Percentiles rank a stretch among this genome's conserved stretches.
These are phyloP conservation scores for Botryotinia narcissicola DNA, from an alignment of 2,329 filamentous ascomycete genomes.

Conservation along the genomic window DNA sequence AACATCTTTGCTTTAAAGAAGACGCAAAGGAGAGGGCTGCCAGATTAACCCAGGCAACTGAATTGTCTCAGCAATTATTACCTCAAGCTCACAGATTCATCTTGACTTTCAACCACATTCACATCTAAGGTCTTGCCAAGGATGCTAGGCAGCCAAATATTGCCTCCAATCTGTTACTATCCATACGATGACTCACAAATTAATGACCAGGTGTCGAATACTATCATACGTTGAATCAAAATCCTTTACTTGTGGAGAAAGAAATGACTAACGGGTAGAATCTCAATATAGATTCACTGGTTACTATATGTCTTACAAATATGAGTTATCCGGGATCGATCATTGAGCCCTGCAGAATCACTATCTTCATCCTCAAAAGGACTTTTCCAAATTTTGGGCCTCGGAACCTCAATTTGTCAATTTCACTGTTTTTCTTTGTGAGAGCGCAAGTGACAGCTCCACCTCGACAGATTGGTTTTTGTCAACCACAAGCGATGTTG, in stretches of 20 bases:
- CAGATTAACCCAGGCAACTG: background rate
- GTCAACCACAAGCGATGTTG: background rate
- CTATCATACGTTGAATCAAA: background rate
- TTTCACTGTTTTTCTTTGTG: background rate
- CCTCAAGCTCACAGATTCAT: too few relatives aligned
- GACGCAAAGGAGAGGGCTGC: background rate
- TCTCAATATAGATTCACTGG: background rate
- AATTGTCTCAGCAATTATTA: background rate
- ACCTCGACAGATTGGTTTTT: background rate
- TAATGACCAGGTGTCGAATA: too few relatives aligned
- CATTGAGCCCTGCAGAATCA: background rate
- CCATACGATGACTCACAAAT: background rate
- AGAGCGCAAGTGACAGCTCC: background rate
- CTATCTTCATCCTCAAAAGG: background rate
- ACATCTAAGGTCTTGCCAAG: background rate
- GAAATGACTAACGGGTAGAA: background rate
- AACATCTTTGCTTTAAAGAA: background rate
- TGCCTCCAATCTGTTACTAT: background rate
- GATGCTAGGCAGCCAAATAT: background rate
- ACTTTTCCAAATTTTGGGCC: background rate
- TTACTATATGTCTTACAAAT: background rate
- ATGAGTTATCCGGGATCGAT: background rate
- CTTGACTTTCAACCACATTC: background rate
- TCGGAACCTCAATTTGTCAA: background rate
- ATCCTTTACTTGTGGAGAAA: background rate